Percentiles rank a stretch among this genome's conserved stretches.
These are phyloP conservation scores for Phytophthora constricta DNA, from an alignment of 352 stramenopile species.

Conservation along the genomic window DNA sequence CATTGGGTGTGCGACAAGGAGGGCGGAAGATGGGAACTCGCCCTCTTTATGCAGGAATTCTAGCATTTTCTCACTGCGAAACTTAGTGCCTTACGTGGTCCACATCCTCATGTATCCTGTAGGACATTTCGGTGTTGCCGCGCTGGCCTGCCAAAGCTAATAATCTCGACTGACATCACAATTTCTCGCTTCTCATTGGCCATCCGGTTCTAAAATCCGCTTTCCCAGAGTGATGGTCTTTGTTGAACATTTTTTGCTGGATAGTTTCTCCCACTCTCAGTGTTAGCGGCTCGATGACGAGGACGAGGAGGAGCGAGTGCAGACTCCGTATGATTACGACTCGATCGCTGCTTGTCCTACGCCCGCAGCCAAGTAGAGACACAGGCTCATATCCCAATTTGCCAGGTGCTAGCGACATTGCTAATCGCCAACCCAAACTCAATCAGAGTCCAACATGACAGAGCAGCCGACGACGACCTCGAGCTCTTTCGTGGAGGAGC, in stretches of 20 bases:
- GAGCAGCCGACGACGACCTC: conserved; percentile 21
- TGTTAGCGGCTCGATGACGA: neutral
- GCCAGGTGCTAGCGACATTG: conserved; percentile 31
- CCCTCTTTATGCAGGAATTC: neutral
- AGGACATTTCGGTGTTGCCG: conserved; percentile 5
- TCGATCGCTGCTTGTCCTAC: conserved; percentile 30
- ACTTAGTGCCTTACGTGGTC: conserved; percentile 15
- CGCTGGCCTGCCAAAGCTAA: neutral
- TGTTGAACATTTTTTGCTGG: conserved; percentile 38
- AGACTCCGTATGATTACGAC: conserved; percentile 29
- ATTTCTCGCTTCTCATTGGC: neutral
- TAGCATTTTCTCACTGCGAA: conserved; percentile 21
- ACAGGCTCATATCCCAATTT: conserved; percentile 41
- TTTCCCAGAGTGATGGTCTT: neutral
- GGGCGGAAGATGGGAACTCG: neutral
- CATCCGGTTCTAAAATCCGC: neutral
- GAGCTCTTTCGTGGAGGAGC: conserved; percentile 12
- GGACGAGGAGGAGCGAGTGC: neutral
- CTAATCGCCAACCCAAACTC: conserved; percentile 17
- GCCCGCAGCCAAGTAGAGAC: conserved; percentile 16
- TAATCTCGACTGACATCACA: neutral
- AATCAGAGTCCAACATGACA: conserved; percentile 21
- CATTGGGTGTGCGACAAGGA: neutral
- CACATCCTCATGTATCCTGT: conserved; percentile 13
- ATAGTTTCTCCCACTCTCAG: conserved; percentile 27